Conservation (phyloP, 768 basidiomycete species). For the Phylloporus scabripes region DNA sequence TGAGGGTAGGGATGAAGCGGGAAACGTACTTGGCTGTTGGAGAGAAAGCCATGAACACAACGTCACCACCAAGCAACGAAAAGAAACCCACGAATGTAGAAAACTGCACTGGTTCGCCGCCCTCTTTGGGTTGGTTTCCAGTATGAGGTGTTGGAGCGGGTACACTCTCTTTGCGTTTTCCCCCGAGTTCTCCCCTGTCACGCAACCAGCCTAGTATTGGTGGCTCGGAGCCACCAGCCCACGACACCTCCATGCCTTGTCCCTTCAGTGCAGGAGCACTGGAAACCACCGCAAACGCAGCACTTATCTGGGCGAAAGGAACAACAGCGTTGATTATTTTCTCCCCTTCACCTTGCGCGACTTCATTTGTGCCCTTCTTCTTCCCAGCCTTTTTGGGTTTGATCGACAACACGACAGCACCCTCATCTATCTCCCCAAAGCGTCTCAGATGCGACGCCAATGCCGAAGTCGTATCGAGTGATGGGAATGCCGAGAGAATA, state of each 20-base stretch:
- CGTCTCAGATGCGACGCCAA: slow-evolving; percentile 41
- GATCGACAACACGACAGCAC: slow-evolving; percentile 62
- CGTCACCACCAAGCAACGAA: not conserved
- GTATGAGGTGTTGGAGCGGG: slow-evolving; percentile 24
- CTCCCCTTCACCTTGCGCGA: slow-evolving; percentile 33
- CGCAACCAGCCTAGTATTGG: slow-evolving; percentile 67
- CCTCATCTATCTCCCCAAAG: slow-evolving; percentile 60
- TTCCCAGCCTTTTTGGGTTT: slow-evolving; percentile 45
- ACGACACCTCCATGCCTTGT: slow-evolving; percentile 63
- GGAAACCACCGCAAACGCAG: slow-evolving; percentile 73
- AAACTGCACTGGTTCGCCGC: slow-evolving; percentile 33
- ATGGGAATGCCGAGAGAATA: slow-evolving; percentile 46
- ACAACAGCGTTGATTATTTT: slow-evolving; percentile 69
- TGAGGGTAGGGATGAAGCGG: slow-evolving; percentile 9
- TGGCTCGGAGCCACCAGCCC: slow-evolving; percentile 71
- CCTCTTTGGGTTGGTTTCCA: not conserved
- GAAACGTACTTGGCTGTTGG: slow-evolving; percentile 18
- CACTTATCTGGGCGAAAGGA: slow-evolving; percentile 68
- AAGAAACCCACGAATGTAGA: slow-evolving; percentile 33
- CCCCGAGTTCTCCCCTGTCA: slow-evolving; percentile 60
- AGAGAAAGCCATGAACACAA: slow-evolving; percentile 6
- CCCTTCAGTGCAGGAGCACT: slow-evolving; percentile 47
- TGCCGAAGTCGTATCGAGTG: slow-evolving; percentile 17
- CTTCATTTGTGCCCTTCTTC: slow-evolving; percentile 35
- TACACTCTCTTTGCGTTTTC: slow-evolving; percentile 1